Percentiles rank a stretch among this genome's conserved stretches.
These are phyloP conservation scores for Catharanthus roseus DNA, from an alignment of 257 asterid species.

Conservation along the genomic window DNA sequence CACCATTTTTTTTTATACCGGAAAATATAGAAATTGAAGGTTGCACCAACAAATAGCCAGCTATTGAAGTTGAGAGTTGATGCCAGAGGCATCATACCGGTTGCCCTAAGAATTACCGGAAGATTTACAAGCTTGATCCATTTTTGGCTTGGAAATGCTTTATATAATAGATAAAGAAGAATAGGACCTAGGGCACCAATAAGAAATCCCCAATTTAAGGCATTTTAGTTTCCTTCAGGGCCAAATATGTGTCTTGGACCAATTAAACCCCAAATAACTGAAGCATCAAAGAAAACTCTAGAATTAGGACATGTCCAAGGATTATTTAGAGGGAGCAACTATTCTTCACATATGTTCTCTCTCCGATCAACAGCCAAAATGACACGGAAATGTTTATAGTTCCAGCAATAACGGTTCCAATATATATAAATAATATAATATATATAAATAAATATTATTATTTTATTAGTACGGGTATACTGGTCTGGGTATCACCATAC, in stretches of 20 bases:
- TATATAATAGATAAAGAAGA: constrained; percentile 40
- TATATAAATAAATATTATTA: no score
- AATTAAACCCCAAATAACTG: constrained; percentile 73
- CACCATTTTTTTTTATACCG: constrained; percentile 65
- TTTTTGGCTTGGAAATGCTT: constrained; percentile 35
- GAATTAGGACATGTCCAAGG: constrained; percentile 71
- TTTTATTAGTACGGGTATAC: no score
- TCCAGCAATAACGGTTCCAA: constrained; percentile 64
- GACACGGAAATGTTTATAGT: constrained; percentile 52
- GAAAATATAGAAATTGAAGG: constrained; percentile 49
- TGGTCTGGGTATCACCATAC: no score
- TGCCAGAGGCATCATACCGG: constrained; percentile 62
- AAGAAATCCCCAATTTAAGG: constrained; percentile 63
- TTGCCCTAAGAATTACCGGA: constrained; percentile 60
- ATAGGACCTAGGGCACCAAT: constrained; percentile 52
- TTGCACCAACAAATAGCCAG: constrained; percentile 49
- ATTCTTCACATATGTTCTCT: constrained; percentile 45
- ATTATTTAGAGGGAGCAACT: constrained; percentile 50
- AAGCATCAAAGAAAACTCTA: constrained; percentile 58
- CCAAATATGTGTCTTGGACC: constrained; percentile 72
- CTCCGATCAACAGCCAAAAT: constrained; percentile 47
- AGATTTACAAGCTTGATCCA: constrained; percentile 60
- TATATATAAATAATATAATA: no score
- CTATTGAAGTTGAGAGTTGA: constrained; percentile 55
- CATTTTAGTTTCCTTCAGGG: constrained; percentile 36